Evolutionary conservation across 164 flowering plant species (phyloP), one percentile per base, ranked within the genome.

Genomic region (Umbilicus rupestris): DNA sequence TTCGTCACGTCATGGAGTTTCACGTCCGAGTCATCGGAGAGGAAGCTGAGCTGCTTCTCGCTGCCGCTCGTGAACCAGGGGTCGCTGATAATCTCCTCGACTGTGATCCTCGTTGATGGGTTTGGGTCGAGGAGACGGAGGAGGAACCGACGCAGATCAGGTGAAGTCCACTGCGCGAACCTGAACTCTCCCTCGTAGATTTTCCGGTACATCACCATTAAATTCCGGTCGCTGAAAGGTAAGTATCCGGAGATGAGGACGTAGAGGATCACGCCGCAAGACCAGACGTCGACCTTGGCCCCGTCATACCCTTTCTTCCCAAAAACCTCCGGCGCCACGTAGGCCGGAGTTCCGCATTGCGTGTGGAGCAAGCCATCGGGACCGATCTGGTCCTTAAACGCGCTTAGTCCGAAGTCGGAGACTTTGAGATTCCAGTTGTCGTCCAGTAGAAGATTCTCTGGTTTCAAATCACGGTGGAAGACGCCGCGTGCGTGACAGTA

Each of bases 301-400:
- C 88, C 89, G 30, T 80, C 81, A 73, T 87, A 87, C 24, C 93
- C 90, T 66, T 80, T 84, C 75, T 81, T 80, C 7, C 80, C 77
- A 7, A 85, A 75, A 22, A 87, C 76, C 73, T 87, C 93, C 22
- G 93, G 93, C 0, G 93, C 89, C 39, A 84, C 85, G 69, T 85
- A 87, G 0, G 89, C 89, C 2, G 92, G 92, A 1, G 90, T 87
- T 0, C 93, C 89, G 76, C 95, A 88, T 1, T 84, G 68, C 0
- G 95, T 88, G 72, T 86, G 89, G 16, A 88, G 74, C 42, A 85
- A 39, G 1, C 82, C 89, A 71, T 84, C 91, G 68, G 83, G 63
- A 14, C 73, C 77, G 69, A 69, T 69, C 74, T 81, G 86, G 0
- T 83, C 87, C 33, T 69, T 62, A 0, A 86, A 73, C 20, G 94